Conservation (phyloP, 23 red algal genomes). For the Gracilaria gracilis region DNA sequence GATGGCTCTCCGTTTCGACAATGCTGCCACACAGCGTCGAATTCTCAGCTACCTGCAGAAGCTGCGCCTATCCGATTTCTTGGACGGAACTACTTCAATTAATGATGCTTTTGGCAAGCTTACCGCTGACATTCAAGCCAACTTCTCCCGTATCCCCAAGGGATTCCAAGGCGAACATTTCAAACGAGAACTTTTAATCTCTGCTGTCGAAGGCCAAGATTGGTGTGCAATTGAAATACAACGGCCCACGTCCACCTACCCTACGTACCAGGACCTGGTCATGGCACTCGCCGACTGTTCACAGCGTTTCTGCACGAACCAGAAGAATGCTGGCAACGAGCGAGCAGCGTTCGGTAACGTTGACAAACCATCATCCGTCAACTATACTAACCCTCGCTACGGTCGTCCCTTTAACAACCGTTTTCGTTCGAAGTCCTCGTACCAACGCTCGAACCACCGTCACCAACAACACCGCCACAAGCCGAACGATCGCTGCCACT, state of each 20-base stretch:
- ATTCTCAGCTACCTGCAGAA: neutral
- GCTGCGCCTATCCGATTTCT: neutral
- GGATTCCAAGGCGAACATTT: neutral
- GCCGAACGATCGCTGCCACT: neutral
- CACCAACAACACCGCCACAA: neutral
- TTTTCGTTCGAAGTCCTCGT: neutral
- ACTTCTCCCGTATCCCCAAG: neutral
- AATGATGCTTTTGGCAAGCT: neutral
- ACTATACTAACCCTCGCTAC: neutral
- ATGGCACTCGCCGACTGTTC: neutral
- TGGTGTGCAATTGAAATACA: neutral
- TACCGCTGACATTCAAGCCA: neutral
- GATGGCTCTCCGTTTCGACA: neutral
- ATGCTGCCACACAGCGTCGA: neutral
- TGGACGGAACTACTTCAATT: neutral
- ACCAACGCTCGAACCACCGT: neutral
- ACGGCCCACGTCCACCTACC: neutral
- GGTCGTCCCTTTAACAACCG: neutral
- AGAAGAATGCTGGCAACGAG: neutral
- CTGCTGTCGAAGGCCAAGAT: neutral
- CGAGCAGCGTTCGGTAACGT: neutral
- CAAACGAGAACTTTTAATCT: conserved; percentile 1
- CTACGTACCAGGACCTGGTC: neutral
- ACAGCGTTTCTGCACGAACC: neutral
- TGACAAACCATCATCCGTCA: neutral